Base-by-base conservation (phyloP, 441 rosid genomes). In the Erysimum cheiri region DNA sequence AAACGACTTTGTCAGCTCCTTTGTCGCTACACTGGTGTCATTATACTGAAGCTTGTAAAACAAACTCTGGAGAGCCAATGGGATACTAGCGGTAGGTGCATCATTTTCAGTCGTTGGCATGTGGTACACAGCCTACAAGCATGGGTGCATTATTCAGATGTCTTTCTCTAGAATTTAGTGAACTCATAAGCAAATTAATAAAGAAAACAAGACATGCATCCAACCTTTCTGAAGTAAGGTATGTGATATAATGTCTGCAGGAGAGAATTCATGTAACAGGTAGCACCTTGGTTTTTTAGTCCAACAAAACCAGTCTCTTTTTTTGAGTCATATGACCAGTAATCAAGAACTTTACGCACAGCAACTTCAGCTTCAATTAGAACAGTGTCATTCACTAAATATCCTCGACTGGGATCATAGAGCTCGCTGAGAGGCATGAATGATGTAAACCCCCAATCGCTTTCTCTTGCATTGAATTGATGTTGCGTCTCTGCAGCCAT, bases 71-170 rank as follows among this genome's bases (percentile, higher is more conserved):
- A 92, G 83, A 55, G 96, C 98, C 86, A 92, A 78, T 59, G 96
- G 95, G 77, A 92, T 92, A 81, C 96, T 92, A 60, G 90, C 95
- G 1, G 89, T 72, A 41, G 98, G 98, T 71, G 83, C 79, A 78
- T 90, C 98, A 86, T 88, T 88, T 82, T 90, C 96, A 62, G 98
- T 88, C 54, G 98, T 90, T 49, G 98, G 98, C 98, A 90, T 92
- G 81, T 92, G 98, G 77, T 92, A 92, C 58, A 92, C 98, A 48
- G 98, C 96, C 98, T 92, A 85, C 76, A 85, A 48, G 50, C 39
- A 69, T 24, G 7, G 11, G 32, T 46, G 58, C 52, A 78, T 53
- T 64, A 60, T 55, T 68, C 48, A 77, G 69, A 72, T 35, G 48
- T 39, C 73, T 82, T 54, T 54, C 64, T 32, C 52, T 40, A 39